Conservation (phyloP, 345 rosid genomes). For the Dimocarpus longan region DNA sequence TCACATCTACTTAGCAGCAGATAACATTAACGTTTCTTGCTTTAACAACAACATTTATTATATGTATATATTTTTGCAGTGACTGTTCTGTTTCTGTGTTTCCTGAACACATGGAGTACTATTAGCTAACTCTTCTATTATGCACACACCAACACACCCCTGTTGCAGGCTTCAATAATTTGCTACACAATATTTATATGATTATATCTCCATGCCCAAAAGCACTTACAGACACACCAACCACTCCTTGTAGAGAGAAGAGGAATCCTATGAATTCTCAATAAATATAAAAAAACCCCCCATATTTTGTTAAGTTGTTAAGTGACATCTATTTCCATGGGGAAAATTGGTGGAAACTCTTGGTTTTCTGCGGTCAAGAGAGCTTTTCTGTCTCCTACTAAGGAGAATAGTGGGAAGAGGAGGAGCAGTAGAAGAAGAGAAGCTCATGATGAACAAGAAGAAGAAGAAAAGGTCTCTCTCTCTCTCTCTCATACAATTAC, state of each 20-base stretch:
- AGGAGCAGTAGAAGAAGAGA: constrained; percentile 51
- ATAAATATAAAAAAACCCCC: not conserved
- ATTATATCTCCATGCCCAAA: constrained; percentile 18
- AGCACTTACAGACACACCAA: constrained; percentile 35
- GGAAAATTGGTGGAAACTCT: constrained; percentile 65
- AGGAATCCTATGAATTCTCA: constrained; percentile 6
- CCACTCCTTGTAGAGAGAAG: constrained; percentile 26
- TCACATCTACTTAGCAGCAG: not conserved
- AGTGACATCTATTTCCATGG: constrained; percentile 32
- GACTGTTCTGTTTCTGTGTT: constrained; percentile 5
- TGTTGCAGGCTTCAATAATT: constrained; percentile 13
- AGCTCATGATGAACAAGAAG: constrained; percentile 52
- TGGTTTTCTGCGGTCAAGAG: constrained; percentile 76
- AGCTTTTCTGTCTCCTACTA: constrained; percentile 64
- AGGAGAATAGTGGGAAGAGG: constrained; percentile 40
- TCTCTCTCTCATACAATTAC: not conserved
- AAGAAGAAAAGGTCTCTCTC: constrained; percentile 50
- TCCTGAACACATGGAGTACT: constrained; percentile 36
- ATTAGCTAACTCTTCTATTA: not conserved
- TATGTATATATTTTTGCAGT: not conserved
- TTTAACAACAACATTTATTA: not conserved
- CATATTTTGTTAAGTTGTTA: not conserved
- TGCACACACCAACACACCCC: not conserved
- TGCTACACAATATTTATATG: constrained; percentile 27
- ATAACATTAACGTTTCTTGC: constrained; percentile 1